Percentiles rank a stretch among this genome's conserved stretches.
Conservation (phyloP, 768 basidiomycete genomes). For the Termitomyces sp. region DNA sequence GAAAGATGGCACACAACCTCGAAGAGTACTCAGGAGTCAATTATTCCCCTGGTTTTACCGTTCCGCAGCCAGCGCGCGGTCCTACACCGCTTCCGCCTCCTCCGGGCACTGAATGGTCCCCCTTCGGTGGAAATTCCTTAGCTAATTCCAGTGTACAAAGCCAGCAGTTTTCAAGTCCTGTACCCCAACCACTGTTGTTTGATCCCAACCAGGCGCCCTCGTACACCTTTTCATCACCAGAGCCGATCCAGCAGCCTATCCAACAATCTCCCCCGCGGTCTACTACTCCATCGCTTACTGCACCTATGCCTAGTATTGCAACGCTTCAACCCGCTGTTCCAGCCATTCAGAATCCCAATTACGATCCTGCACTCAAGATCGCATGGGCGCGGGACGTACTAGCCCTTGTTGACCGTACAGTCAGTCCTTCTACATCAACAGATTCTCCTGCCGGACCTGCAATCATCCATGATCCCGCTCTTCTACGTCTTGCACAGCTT, state of each 20-base stretch:
- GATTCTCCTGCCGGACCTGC: constrained; percentile 51
- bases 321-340: constrained; percentile 50
- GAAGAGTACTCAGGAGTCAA: constrained; percentile 38
- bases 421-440: constrained; percentile 26
- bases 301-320: constrained; percentile 62
- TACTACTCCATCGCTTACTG: constrained; percentile 50
- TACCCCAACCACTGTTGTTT: constrained; percentile 16
- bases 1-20: constrained; percentile 61
- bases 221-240: constrained; percentile 44
- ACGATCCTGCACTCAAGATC: constrained; percentile 60
- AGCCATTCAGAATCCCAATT: constrained; percentile 48
- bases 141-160: background rate
- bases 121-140: constrained; percentile 17
- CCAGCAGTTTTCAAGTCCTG: constrained; percentile 12
- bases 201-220: constrained; percentile 27
- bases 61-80: constrained; percentile 17
- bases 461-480: constrained; percentile 52
- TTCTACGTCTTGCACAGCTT: constrained; percentile 55
- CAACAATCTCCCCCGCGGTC: constrained; percentile 33
- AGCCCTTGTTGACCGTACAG: constrained; percentile 63
- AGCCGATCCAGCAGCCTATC: constrained; percentile 42
- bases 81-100: constrained; percentile 23
- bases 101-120: constrained; percentile 19
- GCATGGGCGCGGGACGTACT: constrained; percentile 84
- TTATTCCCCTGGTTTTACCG: constrained; percentile 23